These are phyloP conservation scores for Serpula lacrymans DNA, from an alignment of 768 basidiomycete species.

Conservation along the genomic window DNA sequence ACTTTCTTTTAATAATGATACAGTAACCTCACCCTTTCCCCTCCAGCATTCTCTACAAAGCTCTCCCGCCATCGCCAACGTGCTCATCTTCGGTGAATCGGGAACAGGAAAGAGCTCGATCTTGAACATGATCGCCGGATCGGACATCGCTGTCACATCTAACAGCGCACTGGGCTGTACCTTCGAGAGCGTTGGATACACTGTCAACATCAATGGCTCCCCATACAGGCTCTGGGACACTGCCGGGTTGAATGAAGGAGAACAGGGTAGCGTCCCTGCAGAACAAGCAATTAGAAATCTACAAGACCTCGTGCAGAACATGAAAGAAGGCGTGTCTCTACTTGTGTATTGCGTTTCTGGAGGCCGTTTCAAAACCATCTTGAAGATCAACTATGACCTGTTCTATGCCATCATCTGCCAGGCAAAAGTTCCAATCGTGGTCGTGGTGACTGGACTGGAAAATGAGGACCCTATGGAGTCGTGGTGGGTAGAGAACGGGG, in stretches of 20 bases:
- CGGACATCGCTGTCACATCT: slow-evolving; percentile 24
- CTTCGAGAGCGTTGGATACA: slow-evolving; percentile 23
- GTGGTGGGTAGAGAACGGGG: slow-evolving; percentile 26
- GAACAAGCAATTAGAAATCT: slow-evolving; percentile 8
- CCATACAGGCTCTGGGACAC: slow-evolving; percentile 13
- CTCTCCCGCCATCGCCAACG: slow-evolving; percentile 14
- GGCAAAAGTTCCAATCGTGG: slow-evolving; percentile 33
- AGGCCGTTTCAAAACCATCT: slow-evolving; percentile 31
- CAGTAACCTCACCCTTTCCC: too few species aligned
- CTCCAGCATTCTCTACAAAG: too few species aligned
- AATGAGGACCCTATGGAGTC: slow-evolving; percentile 26
- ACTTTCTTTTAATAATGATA: too few species aligned
- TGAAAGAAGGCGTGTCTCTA: slow-evolving; percentile 31
- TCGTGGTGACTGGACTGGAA: slow-evolving; percentile 39
- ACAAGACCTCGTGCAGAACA: slow-evolving; percentile 18
- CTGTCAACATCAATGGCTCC: slow-evolving; percentile 8
- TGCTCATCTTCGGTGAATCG: slow-evolving; percentile 26
- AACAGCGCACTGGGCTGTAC: slow-evolving; percentile 33
- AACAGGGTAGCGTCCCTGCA: slow-evolving; percentile 3
- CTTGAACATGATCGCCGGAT: slow-evolving; percentile 36
- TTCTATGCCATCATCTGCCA: slow-evolving; percentile 34
- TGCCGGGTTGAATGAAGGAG: slow-evolving; percentile 11
- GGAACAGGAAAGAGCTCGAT: slow-evolving; percentile 38
- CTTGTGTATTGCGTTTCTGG: slow-evolving; percentile 40
- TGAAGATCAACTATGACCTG: slow-evolving; percentile 36